These are phyloP conservation scores for Aspergillus vadensis DNA, from an alignment of 2,329 filamentous ascomycete genomes.

Conservation along the genomic window DNA sequence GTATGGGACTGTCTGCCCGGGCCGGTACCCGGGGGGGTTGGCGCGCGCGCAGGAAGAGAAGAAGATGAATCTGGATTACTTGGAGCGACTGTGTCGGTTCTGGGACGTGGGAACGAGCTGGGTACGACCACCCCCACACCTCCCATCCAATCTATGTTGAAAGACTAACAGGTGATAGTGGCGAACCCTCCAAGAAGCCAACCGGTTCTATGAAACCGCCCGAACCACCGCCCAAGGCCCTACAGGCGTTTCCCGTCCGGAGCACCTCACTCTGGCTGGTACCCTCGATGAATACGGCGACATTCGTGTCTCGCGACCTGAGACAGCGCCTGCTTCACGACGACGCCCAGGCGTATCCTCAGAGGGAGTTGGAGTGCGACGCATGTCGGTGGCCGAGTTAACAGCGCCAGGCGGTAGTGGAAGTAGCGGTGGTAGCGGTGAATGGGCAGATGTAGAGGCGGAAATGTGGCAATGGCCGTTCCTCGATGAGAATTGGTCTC, in stretches of 20 bases:
- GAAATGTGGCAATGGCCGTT: slow-evolving; percentile 44
- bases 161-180: slow-evolving; percentile 24
- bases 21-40: slow-evolving; percentile 36
- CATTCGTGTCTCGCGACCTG: slow-evolving; percentile 34
- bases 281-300: slow-evolving; percentile 42
- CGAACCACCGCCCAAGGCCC: slow-evolving; percentile 25
- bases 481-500: slow-evolving; percentile 39
- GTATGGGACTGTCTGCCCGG: slow-evolving; percentile 39
- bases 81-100: slow-evolving; percentile 35
- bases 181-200: slow-evolving; percentile 40
- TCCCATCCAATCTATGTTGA: neutral
- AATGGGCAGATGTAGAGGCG: slow-evolving; percentile 31
- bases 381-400: slow-evolving; percentile 15
- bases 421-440: neutral
- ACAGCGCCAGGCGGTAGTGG: neutral
- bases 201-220: slow-evolving; percentile 38
- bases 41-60: slow-evolving; percentile 37
- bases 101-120: slow-evolving; percentile 41
- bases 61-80: slow-evolving; percentile 33
- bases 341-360: neutral
- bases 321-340: slow-evolving; percentile 10
- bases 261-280: slow-evolving; percentile 35
- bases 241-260: slow-evolving; percentile 23
- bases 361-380: neutral
- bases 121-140: slow-evolving; percentile 22